Evolutionary conservation across 2,329 filamentous ascomycete genomes (phyloP).

Genomic region (Colletotrichum salicis): DNA sequence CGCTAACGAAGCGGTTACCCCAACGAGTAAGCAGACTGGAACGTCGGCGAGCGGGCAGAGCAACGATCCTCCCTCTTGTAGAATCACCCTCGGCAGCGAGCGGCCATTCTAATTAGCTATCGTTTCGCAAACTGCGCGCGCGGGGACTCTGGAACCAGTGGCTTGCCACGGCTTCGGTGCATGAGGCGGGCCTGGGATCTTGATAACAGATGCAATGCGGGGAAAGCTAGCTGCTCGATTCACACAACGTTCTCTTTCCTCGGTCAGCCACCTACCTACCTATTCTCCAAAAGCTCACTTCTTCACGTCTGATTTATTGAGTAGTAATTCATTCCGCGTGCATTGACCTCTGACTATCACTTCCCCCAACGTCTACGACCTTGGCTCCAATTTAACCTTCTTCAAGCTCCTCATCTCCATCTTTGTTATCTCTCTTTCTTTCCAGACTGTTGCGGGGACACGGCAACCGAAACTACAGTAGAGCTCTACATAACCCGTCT

Average conservation of each 20-base stretch:
- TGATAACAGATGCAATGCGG: conserved; percentile 25
- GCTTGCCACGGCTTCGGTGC: conserved; percentile 25
- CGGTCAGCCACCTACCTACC: background rate
- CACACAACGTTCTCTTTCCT: background rate
- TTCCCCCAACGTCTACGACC: background rate
- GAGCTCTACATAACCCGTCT: background rate
- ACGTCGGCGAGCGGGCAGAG: background rate
- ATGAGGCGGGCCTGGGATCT: conserved; percentile 3
- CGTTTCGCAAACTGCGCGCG: background rate
- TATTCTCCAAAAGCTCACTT: background rate
- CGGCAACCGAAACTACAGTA: background rate
- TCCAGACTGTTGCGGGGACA: background rate
- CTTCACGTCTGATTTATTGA: background rate
- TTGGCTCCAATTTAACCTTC: background rate
- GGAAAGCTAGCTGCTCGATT: conserved; percentile 10
- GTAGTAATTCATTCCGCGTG: conserved; percentile 4
- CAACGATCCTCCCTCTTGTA: background rate
- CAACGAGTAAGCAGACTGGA: conserved; percentile 12
- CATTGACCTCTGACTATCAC: background rate
- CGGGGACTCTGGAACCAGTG: background rate
- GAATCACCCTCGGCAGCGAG: conserved; percentile 8
- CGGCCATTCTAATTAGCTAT: background rate
- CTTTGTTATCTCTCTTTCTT: background rate
- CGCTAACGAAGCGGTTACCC: conserved; percentile 30
- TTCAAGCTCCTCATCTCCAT: background rate